Base-by-base conservation (phyloP, 2,329 filamentous ascomycete genomes). In the Daldinia sp. region DNA sequence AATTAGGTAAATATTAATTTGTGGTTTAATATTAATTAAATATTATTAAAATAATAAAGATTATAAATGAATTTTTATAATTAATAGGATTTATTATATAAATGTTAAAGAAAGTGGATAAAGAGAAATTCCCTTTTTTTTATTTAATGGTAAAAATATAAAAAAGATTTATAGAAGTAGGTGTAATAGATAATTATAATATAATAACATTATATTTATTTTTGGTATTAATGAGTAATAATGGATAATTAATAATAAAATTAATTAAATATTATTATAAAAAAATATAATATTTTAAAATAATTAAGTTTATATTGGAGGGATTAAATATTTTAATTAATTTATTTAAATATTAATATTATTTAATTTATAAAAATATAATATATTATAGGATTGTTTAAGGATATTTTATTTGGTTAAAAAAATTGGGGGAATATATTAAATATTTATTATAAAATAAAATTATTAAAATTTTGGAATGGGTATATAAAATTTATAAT, bases 1-100 rank as follows among this genome's bases (percentile, higher is more conserved):
- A 9, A 27, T 34, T 49, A 49, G 21, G 5, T 21, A 10, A 49
- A 49, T 34, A 34, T 32, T 3, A 34, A 3, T 32, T 49, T 32
- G 29, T 49, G 17, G 21, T 49, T 21, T 49, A 49, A 49, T 32
- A 49, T 49, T 32, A 13, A 19, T 4, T 49, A 15, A 49, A 32
- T 49, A 32, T 19, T 19, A 49, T 49, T 9, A 49, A 49, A 49
- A 49, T 49, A 4, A 49, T 49, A 49, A 49, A 49, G 10, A 19
- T 49, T 10, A 49, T 49, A 2, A 11, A 49, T 49, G 15, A 9
- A 21, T 32, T 32, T 34, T 49, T 49, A 32, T 4, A 10, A 4
- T 19, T 49, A 32, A 49, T 32, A 19, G 21, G n/a, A n/a, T 48
- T 49, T 19, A 49, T 34, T 19, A 32, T 32, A 19, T 32, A 49